Percentiles rank a stretch among this genome's conserved stretches.
Conservation (phyloP, 192 early-diverging fungal genomes). For the Phlyctochytrium bullatum region DNA sequence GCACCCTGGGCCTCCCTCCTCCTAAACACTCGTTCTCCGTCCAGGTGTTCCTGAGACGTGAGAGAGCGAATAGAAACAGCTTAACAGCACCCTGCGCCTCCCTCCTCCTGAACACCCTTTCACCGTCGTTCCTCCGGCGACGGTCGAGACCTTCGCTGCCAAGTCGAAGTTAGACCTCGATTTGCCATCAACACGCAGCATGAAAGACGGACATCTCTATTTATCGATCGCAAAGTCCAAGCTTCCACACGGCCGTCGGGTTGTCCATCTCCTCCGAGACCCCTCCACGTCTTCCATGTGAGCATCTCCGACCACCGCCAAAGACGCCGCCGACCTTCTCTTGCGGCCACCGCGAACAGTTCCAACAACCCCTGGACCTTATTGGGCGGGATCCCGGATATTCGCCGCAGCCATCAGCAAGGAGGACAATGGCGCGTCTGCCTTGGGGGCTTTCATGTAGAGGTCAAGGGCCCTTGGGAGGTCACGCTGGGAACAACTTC, state of each 20-base stretch:
- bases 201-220: neutral
- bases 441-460: neutral
- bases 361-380: neutral
- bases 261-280: neutral
- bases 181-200: neutral
- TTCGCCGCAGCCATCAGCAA: neutral
- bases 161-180: too few relatives aligned
- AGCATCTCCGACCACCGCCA: neutral
- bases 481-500: neutral
- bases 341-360: neutral
- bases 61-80: too few relatives aligned
- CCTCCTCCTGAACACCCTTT: too few relatives aligned
- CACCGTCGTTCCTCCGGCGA: too few relatives aligned
- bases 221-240: neutral
- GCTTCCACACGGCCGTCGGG: neutral
- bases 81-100: too few relatives aligned
- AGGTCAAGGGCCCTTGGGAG: neutral
- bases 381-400: neutral
- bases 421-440: neutral
- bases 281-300: neutral
- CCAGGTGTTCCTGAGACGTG: too few relatives aligned
- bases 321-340: neutral
- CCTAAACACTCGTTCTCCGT: too few relatives aligned
- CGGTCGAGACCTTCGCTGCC: neutral
- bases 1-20: too few relatives aligned